phyloP scores from a whole-genome alignment of 768 basidiomycete species.

The Dentipellis sp. region DNA sequence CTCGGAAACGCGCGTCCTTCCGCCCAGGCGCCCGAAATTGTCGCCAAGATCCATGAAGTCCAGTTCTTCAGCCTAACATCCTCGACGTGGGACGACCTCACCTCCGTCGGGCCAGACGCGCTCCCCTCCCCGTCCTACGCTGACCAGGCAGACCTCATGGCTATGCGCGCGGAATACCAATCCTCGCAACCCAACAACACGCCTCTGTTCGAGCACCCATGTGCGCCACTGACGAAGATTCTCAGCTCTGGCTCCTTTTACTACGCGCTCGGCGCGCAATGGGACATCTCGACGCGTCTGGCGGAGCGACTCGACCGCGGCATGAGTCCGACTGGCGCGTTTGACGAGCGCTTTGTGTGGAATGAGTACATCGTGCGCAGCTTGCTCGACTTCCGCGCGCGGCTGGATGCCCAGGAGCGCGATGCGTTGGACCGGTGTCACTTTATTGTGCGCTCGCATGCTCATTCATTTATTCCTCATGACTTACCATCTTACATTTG shows the following conservation, averaged over 20 bases:
- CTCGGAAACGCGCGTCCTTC: constrained; percentile 64
- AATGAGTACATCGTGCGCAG: constrained; percentile 86
- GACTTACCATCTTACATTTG: background rate
- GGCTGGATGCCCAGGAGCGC: constrained; percentile 60
- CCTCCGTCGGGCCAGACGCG: constrained; percentile 34
- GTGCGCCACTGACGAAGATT: constrained; percentile 82
- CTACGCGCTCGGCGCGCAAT: constrained; percentile 71
- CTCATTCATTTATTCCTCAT: background rate
- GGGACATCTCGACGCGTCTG: constrained; percentile 87
- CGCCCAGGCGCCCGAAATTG: constrained; percentile 47
- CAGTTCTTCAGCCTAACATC: constrained; percentile 84
- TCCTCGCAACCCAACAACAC: constrained; percentile 24
- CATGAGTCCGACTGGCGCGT: constrained; percentile 44
- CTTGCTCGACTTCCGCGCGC: constrained; percentile 79
- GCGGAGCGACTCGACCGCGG: constrained; percentile 55
- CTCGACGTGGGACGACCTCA: constrained; percentile 72
- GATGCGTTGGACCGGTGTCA: constrained; percentile 74
- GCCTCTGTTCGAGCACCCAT: constrained; percentile 82
- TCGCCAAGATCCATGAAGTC: constrained; percentile 81
- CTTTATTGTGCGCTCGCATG: constrained; percentile 56
- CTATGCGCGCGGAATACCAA: constrained; percentile 35
- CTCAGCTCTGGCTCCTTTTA: constrained; percentile 91
- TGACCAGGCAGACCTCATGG: constrained; percentile 41
- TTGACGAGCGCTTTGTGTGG: constrained; percentile 89
- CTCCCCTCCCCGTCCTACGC: constrained; percentile 42